phyloP scores from a whole-genome alignment of 2,329 filamentous ascomycete genomes.

The Colletotrichum navitas region DNA sequence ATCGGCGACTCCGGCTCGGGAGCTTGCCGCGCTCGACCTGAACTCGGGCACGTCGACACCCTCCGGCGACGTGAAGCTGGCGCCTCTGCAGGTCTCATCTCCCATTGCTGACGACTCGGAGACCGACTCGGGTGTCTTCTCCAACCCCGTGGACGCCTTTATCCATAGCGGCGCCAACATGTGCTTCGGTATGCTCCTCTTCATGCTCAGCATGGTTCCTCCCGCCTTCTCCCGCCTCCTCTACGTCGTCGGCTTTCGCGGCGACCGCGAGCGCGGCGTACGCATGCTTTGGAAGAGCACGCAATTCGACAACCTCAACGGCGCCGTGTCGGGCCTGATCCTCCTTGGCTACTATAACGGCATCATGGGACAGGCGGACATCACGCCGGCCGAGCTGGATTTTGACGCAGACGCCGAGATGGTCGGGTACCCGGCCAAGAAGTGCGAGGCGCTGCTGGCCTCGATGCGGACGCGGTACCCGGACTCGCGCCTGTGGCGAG shows the following conservation, averaged over 20 bases:
- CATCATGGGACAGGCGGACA: slow-evolving; percentile 88
- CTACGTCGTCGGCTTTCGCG: slow-evolving; percentile 89
- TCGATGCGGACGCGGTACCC: slow-evolving; percentile 85
- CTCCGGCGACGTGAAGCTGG: slow-evolving; percentile 27
- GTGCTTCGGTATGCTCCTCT: slow-evolving; percentile 87
- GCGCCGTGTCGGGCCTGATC: slow-evolving; percentile 86
- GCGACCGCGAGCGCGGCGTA: slow-evolving; percentile 86
- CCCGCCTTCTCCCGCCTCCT: slow-evolving; percentile 90
- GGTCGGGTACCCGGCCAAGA: slow-evolving; percentile 78
- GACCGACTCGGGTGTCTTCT: slow-evolving; percentile 61
- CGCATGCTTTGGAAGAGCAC: slow-evolving; percentile 92
- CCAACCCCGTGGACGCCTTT: slow-evolving; percentile 85
- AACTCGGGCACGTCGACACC: slow-evolving; percentile 38
- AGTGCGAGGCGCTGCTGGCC: slow-evolving; percentile 74
- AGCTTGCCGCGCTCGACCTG: slow-evolving; percentile 28
- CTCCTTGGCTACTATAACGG: slow-evolving; percentile 91
- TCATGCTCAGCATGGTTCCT: slow-evolving; percentile 93
- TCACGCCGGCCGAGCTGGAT: slow-evolving; percentile 75
- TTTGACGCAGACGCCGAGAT: slow-evolving; percentile 67
- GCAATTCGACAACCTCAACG: slow-evolving; percentile 88
- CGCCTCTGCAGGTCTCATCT: slow-evolving; percentile 34
- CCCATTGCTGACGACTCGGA: slow-evolving; percentile 38
- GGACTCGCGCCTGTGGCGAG: slow-evolving; percentile 84
- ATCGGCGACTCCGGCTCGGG: slow-evolving; percentile 12
- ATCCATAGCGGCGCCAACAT: slow-evolving; percentile 90